These are phyloP conservation scores for Periconia sp. DNA, from an alignment of 2,329 filamentous ascomycete genomes.

Conservation along the genomic window DNA sequence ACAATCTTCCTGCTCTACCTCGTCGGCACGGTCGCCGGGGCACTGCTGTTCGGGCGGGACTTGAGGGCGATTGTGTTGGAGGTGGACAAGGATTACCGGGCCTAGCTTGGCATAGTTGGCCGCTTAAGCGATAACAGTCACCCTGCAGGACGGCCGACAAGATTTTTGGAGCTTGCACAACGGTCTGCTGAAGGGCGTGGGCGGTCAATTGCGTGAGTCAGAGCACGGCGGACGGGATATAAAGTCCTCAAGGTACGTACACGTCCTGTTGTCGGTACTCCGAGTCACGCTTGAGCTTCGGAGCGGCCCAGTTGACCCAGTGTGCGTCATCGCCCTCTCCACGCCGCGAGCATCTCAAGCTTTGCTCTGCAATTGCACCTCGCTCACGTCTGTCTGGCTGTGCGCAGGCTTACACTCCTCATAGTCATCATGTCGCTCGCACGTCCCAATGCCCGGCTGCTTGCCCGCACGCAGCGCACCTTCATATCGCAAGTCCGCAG, in stretches of 20 bases:
- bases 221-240: slow-evolving; percentile 2
- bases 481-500: slow-evolving; percentile 51
- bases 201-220: slow-evolving; percentile 25
- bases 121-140: slow-evolving; percentile 2
- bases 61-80: slow-evolving; percentile 27
- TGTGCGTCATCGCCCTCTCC: no score
- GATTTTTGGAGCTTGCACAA: slow-evolving; percentile 3
- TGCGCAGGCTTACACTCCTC: slow-evolving; percentile 3
- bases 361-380: slow-evolving; percentile 5
- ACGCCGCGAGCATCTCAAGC: slow-evolving; percentile 3
- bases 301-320: no score
- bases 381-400: not conserved
- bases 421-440: slow-evolving; percentile 37
- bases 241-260: slow-evolving; percentile 12
- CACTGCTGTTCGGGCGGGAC: slow-evolving; percentile 21
- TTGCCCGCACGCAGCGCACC: slow-evolving; percentile 29
- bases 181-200: slow-evolving; percentile 16
- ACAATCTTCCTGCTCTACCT: slow-evolving; percentile 30
- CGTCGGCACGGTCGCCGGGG: slow-evolving; percentile 24
- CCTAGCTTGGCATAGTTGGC: not conserved
- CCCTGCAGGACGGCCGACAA: not conserved
- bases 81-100: slow-evolving; percentile 10
- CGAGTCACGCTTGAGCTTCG: no score
- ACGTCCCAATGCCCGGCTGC: slow-evolving; percentile 34
- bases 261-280: no score